Percentiles rank a stretch among this genome's conserved stretches.
These are phyloP conservation scores for Aleurites moluccanus DNA, from an alignment of 441 rosid species.

Conservation along the genomic window DNA sequence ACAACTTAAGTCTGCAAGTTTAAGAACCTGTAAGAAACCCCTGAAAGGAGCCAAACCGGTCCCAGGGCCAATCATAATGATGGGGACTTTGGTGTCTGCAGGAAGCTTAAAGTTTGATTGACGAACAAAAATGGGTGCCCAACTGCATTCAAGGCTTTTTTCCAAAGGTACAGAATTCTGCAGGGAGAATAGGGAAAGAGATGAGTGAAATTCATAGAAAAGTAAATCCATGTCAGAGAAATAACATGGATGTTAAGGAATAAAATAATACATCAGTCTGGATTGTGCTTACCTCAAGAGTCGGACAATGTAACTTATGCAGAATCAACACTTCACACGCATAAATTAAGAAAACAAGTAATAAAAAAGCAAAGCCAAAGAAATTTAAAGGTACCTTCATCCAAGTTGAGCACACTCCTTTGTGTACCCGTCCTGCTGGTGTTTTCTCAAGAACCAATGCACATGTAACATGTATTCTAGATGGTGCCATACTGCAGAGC, in stretches of 20 bases:
- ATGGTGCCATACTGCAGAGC: constrained; percentile 64
- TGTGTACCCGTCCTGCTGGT: constrained; percentile 82
- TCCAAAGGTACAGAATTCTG: constrained; percentile 76
- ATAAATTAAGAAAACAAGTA: neutral
- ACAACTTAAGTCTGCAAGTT: neutral
- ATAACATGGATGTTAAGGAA: neutral
- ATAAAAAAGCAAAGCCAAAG: neutral
- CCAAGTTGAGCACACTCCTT: constrained; percentile 99
- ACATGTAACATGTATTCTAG: constrained; percentile 94
- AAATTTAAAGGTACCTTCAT: constrained; percentile 66
- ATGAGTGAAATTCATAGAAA: neutral
- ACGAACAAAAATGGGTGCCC: constrained; percentile 82
- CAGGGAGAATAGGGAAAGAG: neutral
- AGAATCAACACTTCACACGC: neutral
- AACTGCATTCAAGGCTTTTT: constrained; percentile 64
- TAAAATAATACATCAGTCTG: neutral
- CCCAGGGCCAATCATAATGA: constrained; percentile 98
- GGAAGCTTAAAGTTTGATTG: constrained; percentile 97
- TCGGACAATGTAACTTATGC: neutral
- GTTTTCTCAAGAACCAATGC: constrained; percentile 84
- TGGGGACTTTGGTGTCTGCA: constrained; percentile 64
- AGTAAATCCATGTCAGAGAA: neutral
- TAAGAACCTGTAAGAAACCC: constrained; percentile 85
- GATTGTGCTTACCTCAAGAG: neutral
- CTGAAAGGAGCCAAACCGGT: constrained; percentile 98